Evolutionary conservation across 1,284 basidiomycete species (phyloP), one percentile per base, ranked within the genome.

Genomic region (Irpex rosettiformis): DNA sequence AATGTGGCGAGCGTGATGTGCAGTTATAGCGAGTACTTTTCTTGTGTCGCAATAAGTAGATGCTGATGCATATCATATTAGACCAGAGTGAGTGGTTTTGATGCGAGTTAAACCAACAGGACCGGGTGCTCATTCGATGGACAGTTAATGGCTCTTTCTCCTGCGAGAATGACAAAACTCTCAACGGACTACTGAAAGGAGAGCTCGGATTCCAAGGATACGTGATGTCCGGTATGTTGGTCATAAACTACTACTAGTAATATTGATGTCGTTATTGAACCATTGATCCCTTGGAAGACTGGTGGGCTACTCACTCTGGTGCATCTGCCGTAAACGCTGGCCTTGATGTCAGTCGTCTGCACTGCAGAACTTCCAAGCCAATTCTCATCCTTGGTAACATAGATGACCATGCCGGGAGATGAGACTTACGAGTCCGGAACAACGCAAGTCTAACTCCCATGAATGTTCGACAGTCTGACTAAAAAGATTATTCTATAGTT

Each of bases 191-290:
- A 27, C 71, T 91, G 53, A 91, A 91, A 73, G 78, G 77, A 18
- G 88, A 92, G 70, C 79, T 87, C 52, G 83, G 81, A 0, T 91
- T 89, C 73, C 81, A 84, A 60, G 88, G 88, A 55, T 87, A 80
- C 82, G 64, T 67, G 80, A n/a, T 2, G 13, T 40, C 37, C 37
- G 37, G 37, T 40, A 8, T 2, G 37, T 40, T n/a, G 37, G n/a
- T 40, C 37, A n/a, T 13, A 5, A 40, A n/a, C 10, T n/a, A n/a
- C n/a, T n/a, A n/a, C n/a, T 13, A n/a, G 1, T 40, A 2, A 40
- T 40, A 40, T 40, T n/a, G n/a, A n/a, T n/a, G n/a, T n/a, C n/a
- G 13, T 40, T n/a, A 40, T n/a, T 40, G 7, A 40, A 40, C n/a
- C n/a, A 40, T n/a, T 40, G 4, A 16, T n/a, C 80, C 65, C 85